Conservation (phyloP, 805 yeast genomes). For the Hanseniaspora valbyensis region DNA sequence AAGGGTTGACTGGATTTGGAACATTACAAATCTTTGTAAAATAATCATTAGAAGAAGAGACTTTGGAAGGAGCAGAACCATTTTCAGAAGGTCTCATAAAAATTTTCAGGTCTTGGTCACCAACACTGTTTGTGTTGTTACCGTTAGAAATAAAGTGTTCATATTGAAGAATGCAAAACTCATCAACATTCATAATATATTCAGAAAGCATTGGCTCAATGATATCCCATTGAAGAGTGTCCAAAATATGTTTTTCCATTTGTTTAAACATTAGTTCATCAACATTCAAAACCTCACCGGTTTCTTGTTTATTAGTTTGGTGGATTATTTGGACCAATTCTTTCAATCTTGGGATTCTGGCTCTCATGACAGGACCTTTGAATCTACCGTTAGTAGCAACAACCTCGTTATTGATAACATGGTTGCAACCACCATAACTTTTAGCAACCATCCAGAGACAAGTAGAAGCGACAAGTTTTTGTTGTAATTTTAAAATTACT, state of each 20-base stretch:
- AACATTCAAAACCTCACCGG: slow-evolving; percentile 54
- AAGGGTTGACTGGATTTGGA: slow-evolving; percentile 5
- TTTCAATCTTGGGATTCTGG: slow-evolving; percentile 58
- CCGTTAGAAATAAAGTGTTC: slow-evolving; percentile 27
- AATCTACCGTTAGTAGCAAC: slow-evolving; percentile 50
- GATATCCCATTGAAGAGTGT: slow-evolving; percentile 62
- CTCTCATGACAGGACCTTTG: slow-evolving; percentile 61
- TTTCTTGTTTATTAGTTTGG: slow-evolving; percentile 10
- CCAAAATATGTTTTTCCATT: slow-evolving; percentile 66
- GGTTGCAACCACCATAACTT: slow-evolving; percentile 64
- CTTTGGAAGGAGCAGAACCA: slow-evolving; percentile 2
- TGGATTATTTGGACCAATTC: slow-evolving; percentile 44
- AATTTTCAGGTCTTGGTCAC: slow-evolving; percentile 11
- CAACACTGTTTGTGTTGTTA: slow-evolving; percentile 9
- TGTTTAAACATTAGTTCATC: slow-evolving; percentile 52
- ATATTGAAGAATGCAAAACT: slow-evolving; percentile 34
- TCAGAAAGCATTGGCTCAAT: slow-evolving; percentile 50
- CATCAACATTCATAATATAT: slow-evolving; percentile 36
- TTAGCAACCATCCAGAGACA: slow-evolving; percentile 90
- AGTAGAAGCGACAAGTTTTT: slow-evolving; percentile 82
- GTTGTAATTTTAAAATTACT: slow-evolving; percentile 72
- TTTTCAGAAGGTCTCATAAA: slow-evolving; percentile 7
- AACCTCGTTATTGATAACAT: slow-evolving; percentile 42
- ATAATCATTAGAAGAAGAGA: slow-evolving; percentile 11
- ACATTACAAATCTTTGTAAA: slow-evolving; percentile 14